Evolutionary conservation across 768 basidiomycete genomes (phyloP).

Genomic region (Tricholoma furcatifolium): DNA sequence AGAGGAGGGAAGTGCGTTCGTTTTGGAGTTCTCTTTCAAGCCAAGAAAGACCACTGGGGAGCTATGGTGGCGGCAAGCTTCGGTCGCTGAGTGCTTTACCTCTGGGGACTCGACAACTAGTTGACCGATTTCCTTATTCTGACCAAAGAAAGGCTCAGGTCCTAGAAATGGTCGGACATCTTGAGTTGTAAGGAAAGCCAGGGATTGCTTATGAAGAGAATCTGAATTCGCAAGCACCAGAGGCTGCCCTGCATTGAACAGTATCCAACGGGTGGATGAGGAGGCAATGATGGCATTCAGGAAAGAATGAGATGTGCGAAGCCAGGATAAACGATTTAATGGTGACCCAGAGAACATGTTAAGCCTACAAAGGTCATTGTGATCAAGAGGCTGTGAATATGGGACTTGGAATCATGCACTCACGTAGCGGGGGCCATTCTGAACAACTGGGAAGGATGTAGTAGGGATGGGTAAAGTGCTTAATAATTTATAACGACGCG

Average conservation of each 20-base stretch:
- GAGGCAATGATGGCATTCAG: conserved; percentile 67
- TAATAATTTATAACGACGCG: background rate
- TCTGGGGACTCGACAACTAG: conserved; percentile 28
- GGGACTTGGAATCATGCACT: conserved; percentile 1
- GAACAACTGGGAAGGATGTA: background rate
- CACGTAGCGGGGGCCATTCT: conserved; percentile 17
- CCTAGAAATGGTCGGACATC: conserved; percentile 70
- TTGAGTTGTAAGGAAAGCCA: conserved; percentile 57
- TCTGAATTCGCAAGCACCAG: conserved; percentile 46
- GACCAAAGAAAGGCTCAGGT: conserved; percentile 66
- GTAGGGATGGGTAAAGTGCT: background rate
- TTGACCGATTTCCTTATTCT: conserved; percentile 51
- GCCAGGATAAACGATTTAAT: conserved; percentile 80
- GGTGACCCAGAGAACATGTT: conserved; percentile 61
- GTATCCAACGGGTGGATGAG: conserved; percentile 68
- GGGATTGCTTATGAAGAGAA: conserved; percentile 27
- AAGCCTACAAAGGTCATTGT: conserved; percentile 21
- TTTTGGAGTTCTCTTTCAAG: conserved; percentile 55
- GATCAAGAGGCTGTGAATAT: background rate
- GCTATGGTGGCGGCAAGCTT: conserved; percentile 60
- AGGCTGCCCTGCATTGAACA: conserved; percentile 75
- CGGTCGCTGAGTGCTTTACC: conserved; percentile 34
- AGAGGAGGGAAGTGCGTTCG: conserved; percentile 59
- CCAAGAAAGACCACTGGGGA: conserved; percentile 77
- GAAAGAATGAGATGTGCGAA: conserved; percentile 71